Evolutionary conservation across 139 green algal species (phyloP).

Genomic region (Coelastrella sp.): DNA sequence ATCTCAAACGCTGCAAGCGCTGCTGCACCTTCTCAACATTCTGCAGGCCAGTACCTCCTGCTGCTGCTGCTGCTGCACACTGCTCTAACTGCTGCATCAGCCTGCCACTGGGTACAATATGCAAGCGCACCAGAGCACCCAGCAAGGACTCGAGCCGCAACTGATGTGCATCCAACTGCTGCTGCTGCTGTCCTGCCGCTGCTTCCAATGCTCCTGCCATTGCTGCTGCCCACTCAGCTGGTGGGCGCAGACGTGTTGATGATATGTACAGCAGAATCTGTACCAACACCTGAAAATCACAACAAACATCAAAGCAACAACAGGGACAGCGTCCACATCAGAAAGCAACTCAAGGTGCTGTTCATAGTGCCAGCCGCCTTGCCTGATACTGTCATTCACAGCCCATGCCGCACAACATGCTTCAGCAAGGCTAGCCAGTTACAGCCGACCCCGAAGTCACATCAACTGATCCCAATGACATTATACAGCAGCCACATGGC

Average conservation of each 20-base stretch:
- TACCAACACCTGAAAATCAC: constrained; percentile 19
- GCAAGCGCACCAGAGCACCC: background rate
- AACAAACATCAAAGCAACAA: background rate
- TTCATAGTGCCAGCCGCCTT: too few species aligned
- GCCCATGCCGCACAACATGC: too few species aligned
- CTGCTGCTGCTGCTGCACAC: constrained; percentile 4
- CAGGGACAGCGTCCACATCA: too few species aligned
- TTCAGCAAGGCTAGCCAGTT: too few species aligned
- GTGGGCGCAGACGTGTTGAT: background rate
- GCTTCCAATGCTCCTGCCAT: background rate
- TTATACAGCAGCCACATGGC: too few species aligned
- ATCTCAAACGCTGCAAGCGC: too few species aligned
- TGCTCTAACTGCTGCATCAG: constrained; percentile 14
- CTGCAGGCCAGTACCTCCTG: too few species aligned
- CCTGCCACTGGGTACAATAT: background rate
- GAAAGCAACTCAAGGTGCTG: too few species aligned
- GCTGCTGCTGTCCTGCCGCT: constrained; percentile 33
- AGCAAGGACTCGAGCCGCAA: background rate
- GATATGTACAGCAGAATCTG: constrained; percentile 22
- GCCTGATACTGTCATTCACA: too few species aligned
- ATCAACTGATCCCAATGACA: too few species aligned
- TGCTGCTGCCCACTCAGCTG: background rate
- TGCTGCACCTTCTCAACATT: too few species aligned
- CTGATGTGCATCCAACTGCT: constrained; percentile 2
- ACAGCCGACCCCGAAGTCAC: too few species aligned